These are phyloP conservation scores for Solanum paucissectum DNA, from an alignment of 257 asterid genomes.

Conservation along the genomic window DNA sequence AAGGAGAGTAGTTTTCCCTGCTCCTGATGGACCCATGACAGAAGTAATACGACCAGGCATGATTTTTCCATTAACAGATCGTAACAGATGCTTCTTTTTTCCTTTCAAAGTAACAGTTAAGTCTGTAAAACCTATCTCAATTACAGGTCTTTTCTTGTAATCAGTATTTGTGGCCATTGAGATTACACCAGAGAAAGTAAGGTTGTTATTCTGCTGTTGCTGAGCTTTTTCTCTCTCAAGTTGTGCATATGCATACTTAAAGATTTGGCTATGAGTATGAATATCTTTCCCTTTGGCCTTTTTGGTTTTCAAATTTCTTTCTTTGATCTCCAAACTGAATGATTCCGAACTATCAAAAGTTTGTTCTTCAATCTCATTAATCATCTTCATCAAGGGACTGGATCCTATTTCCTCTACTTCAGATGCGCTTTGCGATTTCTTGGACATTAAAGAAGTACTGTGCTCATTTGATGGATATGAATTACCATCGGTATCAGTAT, in stretches of 20 bases:
- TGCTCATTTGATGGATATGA: constrained; percentile 5
- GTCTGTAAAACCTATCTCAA: constrained; percentile 63
- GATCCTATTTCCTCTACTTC: constrained; percentile 19
- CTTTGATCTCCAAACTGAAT: constrained; percentile 21
- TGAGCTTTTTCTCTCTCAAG: constrained; percentile 84
- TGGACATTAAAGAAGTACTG: constrained; percentile 7
- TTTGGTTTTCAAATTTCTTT: constrained; percentile 20
- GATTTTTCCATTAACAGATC: constrained; percentile 70
- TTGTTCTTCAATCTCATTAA: constrained; percentile 36
- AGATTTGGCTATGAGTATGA: constrained; percentile 67
- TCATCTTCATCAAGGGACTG: constrained; percentile 19
- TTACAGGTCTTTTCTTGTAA: constrained; percentile 41
- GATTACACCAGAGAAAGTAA: constrained; percentile 54
- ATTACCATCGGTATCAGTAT: background rate
- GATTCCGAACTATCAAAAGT: constrained; percentile 21
- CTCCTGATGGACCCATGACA: constrained; percentile 98
- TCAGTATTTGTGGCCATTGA: constrained; percentile 51
- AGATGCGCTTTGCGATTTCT: background rate
- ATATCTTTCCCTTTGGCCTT: constrained; percentile 40
- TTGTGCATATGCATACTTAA: constrained; percentile 76
- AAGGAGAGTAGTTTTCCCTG: constrained; percentile 91
- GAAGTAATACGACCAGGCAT: constrained; percentile 83
- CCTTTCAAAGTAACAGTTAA: constrained; percentile 73
- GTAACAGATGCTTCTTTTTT: constrained; percentile 54
- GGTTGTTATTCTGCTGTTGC: constrained; percentile 43